A percentile compares a stretch with the other conserved stretches of the same genome.
Evolutionary conservation across 345 rosid species (phyloP).

Genomic region (Ceriops zippeliana): DNA sequence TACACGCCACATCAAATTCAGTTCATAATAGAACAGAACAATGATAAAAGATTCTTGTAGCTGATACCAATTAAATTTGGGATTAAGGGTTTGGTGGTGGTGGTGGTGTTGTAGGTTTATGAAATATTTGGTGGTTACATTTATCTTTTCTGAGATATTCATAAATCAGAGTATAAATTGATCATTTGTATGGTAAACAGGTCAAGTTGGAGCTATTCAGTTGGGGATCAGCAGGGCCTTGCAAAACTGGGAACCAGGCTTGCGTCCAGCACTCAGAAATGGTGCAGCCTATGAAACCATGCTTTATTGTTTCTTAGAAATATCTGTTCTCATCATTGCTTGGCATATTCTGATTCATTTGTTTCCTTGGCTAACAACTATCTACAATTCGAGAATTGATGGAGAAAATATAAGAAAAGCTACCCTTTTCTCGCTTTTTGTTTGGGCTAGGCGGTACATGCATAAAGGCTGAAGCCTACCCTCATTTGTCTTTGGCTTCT

Average conservation of each 20-base stretch:
- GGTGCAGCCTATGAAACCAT: slow-evolving; percentile 35
- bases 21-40: too few relatives aligned
- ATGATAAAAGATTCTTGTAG: too few relatives aligned
- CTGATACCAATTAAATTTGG: too few relatives aligned
- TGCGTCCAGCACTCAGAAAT: slow-evolving; percentile 73
- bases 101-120: too few relatives aligned
- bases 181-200: slow-evolving; percentile 35
- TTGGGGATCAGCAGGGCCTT: slow-evolving; percentile 88
- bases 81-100: too few relatives aligned
- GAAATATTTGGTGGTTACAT: background rate
- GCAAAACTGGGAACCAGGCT: slow-evolving; percentile 93
- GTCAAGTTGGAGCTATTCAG: slow-evolving; percentile 94
- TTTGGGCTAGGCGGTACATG: too few relatives aligned
- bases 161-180: background rate
- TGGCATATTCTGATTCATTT: background rate
- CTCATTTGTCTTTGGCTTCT: too few relatives aligned
- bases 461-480: too few relatives aligned
- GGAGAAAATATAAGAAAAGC: too few relatives aligned
- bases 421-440: too few relatives aligned
- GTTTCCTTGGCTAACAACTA: background rate
- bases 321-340: background rate
- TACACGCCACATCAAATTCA: too few relatives aligned
- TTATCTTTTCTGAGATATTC: background rate
- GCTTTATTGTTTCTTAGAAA: background rate
- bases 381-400: too few relatives aligned